These are phyloP conservation scores for Porodaedalea pini DNA, from an alignment of 1,284 basidiomycete species.

Conservation along the genomic window DNA sequence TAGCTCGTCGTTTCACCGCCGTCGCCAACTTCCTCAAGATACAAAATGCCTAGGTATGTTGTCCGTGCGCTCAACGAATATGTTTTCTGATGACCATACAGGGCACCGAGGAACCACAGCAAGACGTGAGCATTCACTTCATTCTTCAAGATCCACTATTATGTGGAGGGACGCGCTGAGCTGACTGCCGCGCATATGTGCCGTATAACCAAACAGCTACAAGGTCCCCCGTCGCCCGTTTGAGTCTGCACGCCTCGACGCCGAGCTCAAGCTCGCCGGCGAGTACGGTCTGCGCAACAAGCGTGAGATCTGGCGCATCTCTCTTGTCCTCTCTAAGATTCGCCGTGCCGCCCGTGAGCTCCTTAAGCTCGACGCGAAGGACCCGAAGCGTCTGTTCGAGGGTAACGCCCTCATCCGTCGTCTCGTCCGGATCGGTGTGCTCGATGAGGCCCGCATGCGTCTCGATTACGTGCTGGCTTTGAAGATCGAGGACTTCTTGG, in stretches of 20 bases:
- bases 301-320: slow-evolving; percentile 99
- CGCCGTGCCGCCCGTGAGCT: slow-evolving; percentile 99
- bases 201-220: slow-evolving; percentile 65
- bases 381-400: slow-evolving; percentile 99
- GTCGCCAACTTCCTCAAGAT: slow-evolving; percentile 36
- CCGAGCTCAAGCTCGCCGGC: slow-evolving; percentile 99
- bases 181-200: slow-evolving; percentile 60
- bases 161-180: slow-evolving; percentile 60
- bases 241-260: slow-evolving; percentile 97
- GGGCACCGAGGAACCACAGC: slow-evolving; percentile 84
- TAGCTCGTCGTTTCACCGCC: slow-evolving; percentile 1
- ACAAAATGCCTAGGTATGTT: slow-evolving; percentile 74
- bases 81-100: slow-evolving; percentile 41
- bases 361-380: slow-evolving; percentile 99
- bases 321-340: slow-evolving; percentile 97
- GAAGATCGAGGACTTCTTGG: slow-evolving; percentile 99
- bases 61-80: slow-evolving; percentile 19
- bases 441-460: slow-evolving; percentile 98
- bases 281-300: slow-evolving; percentile 99
- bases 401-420: slow-evolving; percentile 99
- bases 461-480: slow-evolving; percentile 99
- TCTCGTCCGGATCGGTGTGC: slow-evolving; percentile 98
- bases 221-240: slow-evolving; percentile 98
- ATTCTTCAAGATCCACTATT: slow-evolving; percentile 61
- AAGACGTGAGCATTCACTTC: slow-evolving; percentile 76